Evolutionary conservation across 1,284 basidiomycete genomes (phyloP), one percentile per base, ranked within the genome.

Genomic region (Tylopilus sp.): DNA sequence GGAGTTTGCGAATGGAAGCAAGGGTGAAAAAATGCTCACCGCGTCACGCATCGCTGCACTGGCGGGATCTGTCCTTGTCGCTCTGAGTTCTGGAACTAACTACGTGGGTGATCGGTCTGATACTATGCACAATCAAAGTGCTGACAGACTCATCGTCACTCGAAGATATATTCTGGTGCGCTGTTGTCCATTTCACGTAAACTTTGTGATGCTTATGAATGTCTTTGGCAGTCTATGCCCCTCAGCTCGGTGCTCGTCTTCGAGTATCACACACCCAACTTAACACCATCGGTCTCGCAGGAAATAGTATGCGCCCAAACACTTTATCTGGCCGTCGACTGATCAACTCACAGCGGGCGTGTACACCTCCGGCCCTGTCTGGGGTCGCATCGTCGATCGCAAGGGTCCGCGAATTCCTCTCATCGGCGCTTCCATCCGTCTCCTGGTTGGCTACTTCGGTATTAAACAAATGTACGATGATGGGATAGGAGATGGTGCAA

Each of bases 161-260:
- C 55, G 33, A n/a, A 77, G 77, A 68, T 77, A 63, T 77, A 78
- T 53, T 77, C 75, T 58, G 77, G 75, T 79, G 44, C 19, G 71
- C 60, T 41, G 32, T 59, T 41, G 41, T 41, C 63, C 39, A n/a
- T 53, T 19, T 41, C 33, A 16, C 39, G 12, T 2, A n/a, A 44
- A 7, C 10, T 26, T 63, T 15, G n/a, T 39, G 6, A 29, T 59
- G 18, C 13, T 49, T 29, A 64, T 57, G 44, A 64, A 61, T 39
- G 33, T 57, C 26, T 54, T 58, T 53, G 44, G 62, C 74, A 91
- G 94, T 92, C 3, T 96, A 95, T 75, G 89, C 91, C 1, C 94
- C 94, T 0, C 94, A 95, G 75, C 83, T 96, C 5, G 91, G 90
- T 3, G 79, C 87, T 19, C 86, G 88, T 49, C 84, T 95, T n/a